phyloP scores from a whole-genome alignment of 75 land plant species.

The Azolla pinnata region DNA sequence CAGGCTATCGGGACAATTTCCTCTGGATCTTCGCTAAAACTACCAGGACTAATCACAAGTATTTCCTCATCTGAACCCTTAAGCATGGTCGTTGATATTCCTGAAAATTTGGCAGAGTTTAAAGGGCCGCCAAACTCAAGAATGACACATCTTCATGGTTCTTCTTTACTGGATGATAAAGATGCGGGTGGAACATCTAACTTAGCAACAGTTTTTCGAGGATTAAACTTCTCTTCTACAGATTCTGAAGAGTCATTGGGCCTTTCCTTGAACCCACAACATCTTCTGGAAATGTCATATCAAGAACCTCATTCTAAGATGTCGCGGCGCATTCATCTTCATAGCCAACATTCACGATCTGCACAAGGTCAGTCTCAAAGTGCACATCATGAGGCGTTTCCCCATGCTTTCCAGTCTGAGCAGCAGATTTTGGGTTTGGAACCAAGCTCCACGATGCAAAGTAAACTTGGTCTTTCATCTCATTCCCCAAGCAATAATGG shows the following conservation, averaged over 20 bases:
- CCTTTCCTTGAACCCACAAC: constrained; percentile 9
- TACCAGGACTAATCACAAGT: too few species aligned
- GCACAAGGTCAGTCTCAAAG: constrained; percentile 13
- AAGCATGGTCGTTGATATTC: too few species aligned
- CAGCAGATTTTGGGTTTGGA: constrained; percentile 18
- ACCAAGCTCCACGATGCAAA: constrained; percentile 18
- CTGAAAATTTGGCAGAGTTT: too few species aligned
- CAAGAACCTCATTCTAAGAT: constrained; percentile 20
- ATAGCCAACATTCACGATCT: constrained; percentile 7
- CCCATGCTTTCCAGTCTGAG: constrained; percentile 15
- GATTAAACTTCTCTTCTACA: too few species aligned
- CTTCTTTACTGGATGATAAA: too few species aligned
- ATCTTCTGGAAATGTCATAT: constrained; percentile 27
- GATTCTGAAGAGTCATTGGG: constrained; percentile 12
- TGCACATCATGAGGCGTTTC: constrained; percentile 9
- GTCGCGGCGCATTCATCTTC: constrained; percentile 12
- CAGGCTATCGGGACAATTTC: too few species aligned
- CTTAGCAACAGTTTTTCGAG: constrained; percentile 37
- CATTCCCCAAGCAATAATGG: background rate
- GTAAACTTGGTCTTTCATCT: constrained; percentile 13
- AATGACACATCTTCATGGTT: too few species aligned
- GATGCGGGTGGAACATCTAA: too few species aligned
- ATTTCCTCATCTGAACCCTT: too few species aligned
- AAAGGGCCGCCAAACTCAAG: too few species aligned
- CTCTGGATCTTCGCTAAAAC: too few species aligned